These are phyloP conservation scores for Kodamaea nitidulidarum DNA, from an alignment of 805 yeast genomes.

Conservation along the genomic window DNA sequence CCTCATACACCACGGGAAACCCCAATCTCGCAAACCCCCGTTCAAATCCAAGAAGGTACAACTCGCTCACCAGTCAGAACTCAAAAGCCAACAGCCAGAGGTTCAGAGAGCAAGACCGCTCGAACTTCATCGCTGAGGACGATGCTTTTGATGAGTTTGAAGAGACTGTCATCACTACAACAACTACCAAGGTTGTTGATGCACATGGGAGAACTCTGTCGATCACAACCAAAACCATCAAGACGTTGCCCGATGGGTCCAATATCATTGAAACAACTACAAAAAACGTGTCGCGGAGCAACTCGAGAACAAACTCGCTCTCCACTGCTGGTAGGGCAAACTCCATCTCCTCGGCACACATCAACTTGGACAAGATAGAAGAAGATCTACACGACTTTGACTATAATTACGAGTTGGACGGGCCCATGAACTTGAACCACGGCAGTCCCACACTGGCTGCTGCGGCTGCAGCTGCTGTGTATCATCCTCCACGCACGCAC, in stretches of 20 bases:
- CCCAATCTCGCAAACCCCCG: background rate
- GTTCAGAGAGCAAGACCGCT: no score
- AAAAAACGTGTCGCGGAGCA: slow-evolving; percentile 33
- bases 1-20: slow-evolving; percentile 3
- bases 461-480: slow-evolving; percentile 1
- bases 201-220: slow-evolving; percentile 36
- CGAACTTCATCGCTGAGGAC: no score
- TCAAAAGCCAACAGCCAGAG: background rate
- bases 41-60: slow-evolving; percentile 5
- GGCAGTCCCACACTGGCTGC: slow-evolving; percentile 2
- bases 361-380: slow-evolving; percentile 36
- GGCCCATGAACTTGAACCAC: slow-evolving; percentile 8
- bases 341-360: slow-evolving; percentile 14
- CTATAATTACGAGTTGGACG: slow-evolving; percentile 36
- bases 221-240: slow-evolving; percentile 37
- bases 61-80: slow-evolving; percentile 8
- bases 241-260: slow-evolving; percentile 39
- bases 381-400: slow-evolving; percentile 43
- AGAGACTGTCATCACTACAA: slow-evolving; percentile 33
- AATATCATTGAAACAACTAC: slow-evolving; percentile 41
- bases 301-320: slow-evolving; percentile 31
- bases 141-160: slow-evolving; percentile 16
- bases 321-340: slow-evolving; percentile 14
- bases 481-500: background rate
- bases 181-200: slow-evolving; percentile 40